A percentile compares a stretch with the other conserved stretches of the same genome.
These are phyloP conservation scores for Solanum ossicruentum DNA, from an alignment of 257 asterid genomes.

Conservation along the genomic window DNA sequence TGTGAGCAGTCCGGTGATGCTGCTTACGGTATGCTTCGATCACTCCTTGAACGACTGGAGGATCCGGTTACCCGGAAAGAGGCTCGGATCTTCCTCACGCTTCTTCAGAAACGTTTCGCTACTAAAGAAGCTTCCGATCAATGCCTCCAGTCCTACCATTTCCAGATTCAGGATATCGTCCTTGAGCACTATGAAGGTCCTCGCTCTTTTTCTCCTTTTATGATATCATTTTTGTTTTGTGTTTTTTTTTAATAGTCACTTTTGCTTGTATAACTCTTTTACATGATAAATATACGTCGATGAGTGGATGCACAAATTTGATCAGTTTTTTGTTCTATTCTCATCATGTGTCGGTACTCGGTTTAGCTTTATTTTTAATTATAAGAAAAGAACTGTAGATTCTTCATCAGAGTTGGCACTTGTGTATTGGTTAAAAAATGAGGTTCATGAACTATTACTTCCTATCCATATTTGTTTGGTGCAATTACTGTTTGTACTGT, in stretches of 20 bases:
- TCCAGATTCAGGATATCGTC: conserved; percentile 69
- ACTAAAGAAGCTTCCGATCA: conserved; percentile 43
- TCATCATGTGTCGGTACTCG: not conserved
- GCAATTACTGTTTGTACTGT: not conserved
- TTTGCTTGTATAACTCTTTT: not conserved
- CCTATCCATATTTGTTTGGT: not conserved
- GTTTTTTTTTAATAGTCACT: not conserved
- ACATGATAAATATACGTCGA: not conserved
- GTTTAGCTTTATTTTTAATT: not conserved
- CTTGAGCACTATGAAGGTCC: conserved; percentile 79
- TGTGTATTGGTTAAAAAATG: not conserved
- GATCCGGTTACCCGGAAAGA: conserved; percentile 61
- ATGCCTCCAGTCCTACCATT: conserved; percentile 64
- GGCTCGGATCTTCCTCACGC: conserved; percentile 81
- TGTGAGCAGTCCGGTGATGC: conserved; percentile 80
- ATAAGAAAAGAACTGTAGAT: not conserved
- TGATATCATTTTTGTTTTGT: not conserved
- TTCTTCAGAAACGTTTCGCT: conserved; percentile 56
- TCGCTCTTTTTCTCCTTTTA: not conserved
- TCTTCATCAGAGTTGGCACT: not conserved
- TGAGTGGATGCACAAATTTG: not conserved
- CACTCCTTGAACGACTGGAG: conserved; percentile 77
- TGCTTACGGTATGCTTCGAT: conserved; percentile 83
- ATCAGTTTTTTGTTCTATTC: not conserved
- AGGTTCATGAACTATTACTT: not conserved